phyloP scores from a whole-genome alignment of 371 early-diverging fungal species.

The Capniomyces stellatus region DNA sequence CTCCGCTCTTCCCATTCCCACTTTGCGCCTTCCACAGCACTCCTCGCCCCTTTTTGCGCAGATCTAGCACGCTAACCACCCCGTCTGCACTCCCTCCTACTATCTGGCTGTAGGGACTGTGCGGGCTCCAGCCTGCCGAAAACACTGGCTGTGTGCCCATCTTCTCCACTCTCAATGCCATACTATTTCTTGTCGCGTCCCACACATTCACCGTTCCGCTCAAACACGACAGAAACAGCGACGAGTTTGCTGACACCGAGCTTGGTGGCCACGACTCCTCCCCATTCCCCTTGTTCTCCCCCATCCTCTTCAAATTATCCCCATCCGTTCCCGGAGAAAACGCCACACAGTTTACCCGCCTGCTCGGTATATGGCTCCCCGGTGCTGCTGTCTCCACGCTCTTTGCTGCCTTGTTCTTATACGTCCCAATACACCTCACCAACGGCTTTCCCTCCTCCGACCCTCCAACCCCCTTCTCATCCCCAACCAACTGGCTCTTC shows the following conservation, averaged over 20 bases:
- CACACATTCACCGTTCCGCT: conserved; percentile 25
- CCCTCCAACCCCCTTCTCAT: background rate
- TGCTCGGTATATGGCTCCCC: conserved; percentile 19
- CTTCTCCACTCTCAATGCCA: conserved; percentile 18
- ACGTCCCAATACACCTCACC: conserved; percentile 23
- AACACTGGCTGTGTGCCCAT: conserved; percentile 19
- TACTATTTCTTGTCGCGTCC: conserved; percentile 17
- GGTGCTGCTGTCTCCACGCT: conserved; percentile 26
- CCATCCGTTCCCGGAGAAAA: conserved; percentile 17
- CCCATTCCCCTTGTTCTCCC: background rate
- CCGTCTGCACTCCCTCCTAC: conserved; percentile 21
- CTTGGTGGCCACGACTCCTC: conserved; percentile 11
- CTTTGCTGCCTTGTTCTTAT: conserved; percentile 24
- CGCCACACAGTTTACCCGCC: conserved; percentile 19
- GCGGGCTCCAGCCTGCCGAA: conserved; percentile 21
- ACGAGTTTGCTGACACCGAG: conserved; percentile 5
- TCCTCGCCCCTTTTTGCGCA: conserved; percentile 22
- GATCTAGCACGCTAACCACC: conserved; percentile 15
- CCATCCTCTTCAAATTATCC: background rate
- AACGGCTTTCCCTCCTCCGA: conserved; percentile 12
- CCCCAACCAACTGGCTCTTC: conserved; percentile 15
- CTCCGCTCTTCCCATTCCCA: conserved; percentile 3
- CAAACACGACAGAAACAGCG: conserved; percentile 19
- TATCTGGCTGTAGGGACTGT: conserved; percentile 14
- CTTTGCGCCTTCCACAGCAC: conserved; percentile 18